Evolutionary conservation across 2,329 filamentous ascomycete species (phyloP).

Genomic region (Colletotrichum tropicicola): DNA sequence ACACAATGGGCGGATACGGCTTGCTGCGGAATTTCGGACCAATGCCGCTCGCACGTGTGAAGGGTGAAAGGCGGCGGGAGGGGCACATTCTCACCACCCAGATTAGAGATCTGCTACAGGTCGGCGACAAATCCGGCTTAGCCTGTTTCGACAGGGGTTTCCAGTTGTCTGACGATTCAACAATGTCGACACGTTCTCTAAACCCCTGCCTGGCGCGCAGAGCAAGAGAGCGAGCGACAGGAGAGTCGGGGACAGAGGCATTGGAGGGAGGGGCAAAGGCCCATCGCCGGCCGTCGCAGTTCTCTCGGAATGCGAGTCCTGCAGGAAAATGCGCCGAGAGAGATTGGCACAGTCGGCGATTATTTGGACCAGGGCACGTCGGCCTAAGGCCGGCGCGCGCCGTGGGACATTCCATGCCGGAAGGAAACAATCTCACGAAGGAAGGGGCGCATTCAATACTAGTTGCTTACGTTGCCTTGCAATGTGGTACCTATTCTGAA

Average conservation of each 20-base stretch:
- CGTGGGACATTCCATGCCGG: not conserved
- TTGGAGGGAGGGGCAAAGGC: not conserved
- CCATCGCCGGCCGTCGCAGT: not conserved
- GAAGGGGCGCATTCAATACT: not conserved
- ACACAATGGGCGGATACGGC: conserved; percentile 14
- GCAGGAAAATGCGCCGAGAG: not conserved
- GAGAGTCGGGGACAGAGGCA: not conserved
- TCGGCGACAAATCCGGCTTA: not conserved
- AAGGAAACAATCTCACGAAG: not conserved
- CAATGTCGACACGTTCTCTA: conserved; percentile 1
- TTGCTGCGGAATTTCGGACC: conserved; percentile 25
- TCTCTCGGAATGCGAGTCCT: conserved; percentile 12
- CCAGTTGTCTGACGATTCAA: conserved; percentile 22
- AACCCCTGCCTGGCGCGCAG: not conserved
- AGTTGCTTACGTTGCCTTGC: not conserved
- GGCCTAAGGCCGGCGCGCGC: not conserved
- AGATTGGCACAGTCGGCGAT: not conserved
- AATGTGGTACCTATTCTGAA: no score
- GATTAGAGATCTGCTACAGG: not conserved
- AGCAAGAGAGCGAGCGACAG: not conserved
- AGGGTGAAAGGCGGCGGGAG: not conserved
- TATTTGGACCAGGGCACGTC: conserved; percentile 1
- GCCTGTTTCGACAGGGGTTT: conserved; percentile 28
- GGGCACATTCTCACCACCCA: conserved; percentile 20
- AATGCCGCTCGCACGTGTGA: conserved; percentile 29